Percentiles rank a stretch among this genome's conserved stretches.
These are phyloP conservation scores for Yarrowia sp. DNA, from an alignment of 805 yeast species.

Conservation along the genomic window DNA sequence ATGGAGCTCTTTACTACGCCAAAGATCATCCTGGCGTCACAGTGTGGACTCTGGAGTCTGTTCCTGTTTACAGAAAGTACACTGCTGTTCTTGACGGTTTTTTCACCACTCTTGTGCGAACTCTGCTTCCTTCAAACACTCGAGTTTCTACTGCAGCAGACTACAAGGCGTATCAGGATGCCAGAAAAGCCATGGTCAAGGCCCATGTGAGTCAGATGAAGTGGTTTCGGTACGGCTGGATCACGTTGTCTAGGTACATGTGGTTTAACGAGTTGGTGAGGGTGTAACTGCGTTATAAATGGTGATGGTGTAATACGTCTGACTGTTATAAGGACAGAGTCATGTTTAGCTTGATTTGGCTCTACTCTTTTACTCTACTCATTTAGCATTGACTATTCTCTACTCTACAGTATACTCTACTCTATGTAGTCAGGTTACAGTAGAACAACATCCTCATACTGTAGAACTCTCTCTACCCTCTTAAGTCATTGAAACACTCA, in stretches of 20 bases:
- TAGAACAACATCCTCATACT: too few relatives aligned
- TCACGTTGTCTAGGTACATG: slow-evolving; percentile 70
- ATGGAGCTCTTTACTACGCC: slow-evolving; percentile 30
- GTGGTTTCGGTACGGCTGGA: slow-evolving; percentile 93
- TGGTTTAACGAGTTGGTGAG: slow-evolving; percentile 56
- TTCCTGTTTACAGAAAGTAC: slow-evolving; percentile 41
- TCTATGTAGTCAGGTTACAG: too few relatives aligned
- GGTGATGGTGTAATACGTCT: too few relatives aligned
- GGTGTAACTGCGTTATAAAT: too few relatives aligned
- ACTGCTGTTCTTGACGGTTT: slow-evolving; percentile 37
- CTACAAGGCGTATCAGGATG: slow-evolving; percentile 34
- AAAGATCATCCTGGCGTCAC: slow-evolving; percentile 25
- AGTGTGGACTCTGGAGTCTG: slow-evolving; percentile 37
- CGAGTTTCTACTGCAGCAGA: slow-evolving; percentile 20
- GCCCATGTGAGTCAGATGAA: slow-evolving; percentile 90
- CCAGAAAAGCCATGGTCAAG: slow-evolving; percentile 68
- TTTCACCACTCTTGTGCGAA: slow-evolving; percentile 31
- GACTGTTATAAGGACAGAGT: too few relatives aligned
- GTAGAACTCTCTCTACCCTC: too few relatives aligned
- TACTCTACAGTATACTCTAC: too few relatives aligned
- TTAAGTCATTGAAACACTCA: too few relatives aligned
- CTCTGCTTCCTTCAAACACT: slow-evolving; percentile 35
- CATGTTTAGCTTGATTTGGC: too few relatives aligned
- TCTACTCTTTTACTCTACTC: too few relatives aligned
- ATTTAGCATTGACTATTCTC: too few relatives aligned